phyloP scores from a whole-genome alignment of 495 filamentous ascomycete genomes.

The Penicillium alfredii region DNA sequence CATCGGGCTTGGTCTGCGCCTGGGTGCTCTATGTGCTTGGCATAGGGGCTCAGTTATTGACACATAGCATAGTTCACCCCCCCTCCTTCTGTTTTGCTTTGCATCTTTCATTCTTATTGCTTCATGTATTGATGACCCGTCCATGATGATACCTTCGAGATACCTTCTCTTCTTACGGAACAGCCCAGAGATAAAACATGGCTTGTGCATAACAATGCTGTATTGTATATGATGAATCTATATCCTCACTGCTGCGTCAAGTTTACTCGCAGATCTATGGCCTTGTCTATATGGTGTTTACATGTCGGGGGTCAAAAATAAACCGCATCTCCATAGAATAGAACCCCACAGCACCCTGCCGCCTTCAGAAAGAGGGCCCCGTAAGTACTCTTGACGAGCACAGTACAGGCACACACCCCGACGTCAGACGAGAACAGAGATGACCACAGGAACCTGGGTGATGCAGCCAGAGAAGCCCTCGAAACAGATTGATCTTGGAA shows the following conservation, averaged over 20 bases:
- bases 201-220: too few relatives aligned
- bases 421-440: neutral
- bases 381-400: constrained; percentile 19
- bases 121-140: too few relatives aligned
- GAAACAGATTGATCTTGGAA: constrained; percentile 15
- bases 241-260: too few relatives aligned
- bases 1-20: constrained; percentile 26
- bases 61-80: too few relatives aligned
- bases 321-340: constrained; percentile 19
- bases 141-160: too few relatives aligned
- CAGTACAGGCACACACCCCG: constrained; percentile 10
- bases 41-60: constrained; percentile 3
- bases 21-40: constrained; percentile 35
- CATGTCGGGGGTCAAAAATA: constrained; percentile 20
- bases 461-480: constrained; percentile 22
- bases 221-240: too few relatives aligned
- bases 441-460: constrained; percentile 5
- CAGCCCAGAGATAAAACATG: too few relatives aligned
- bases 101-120: neutral
- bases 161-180: too few relatives aligned
- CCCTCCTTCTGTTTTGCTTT: neutral
- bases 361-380: constrained; percentile 2
- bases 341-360: neutral
- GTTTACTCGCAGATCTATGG: too few relatives aligned
- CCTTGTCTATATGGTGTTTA: neutral